Conservation (phyloP, 176 grass and related monocot species). For the Juncus effusus region DNA sequence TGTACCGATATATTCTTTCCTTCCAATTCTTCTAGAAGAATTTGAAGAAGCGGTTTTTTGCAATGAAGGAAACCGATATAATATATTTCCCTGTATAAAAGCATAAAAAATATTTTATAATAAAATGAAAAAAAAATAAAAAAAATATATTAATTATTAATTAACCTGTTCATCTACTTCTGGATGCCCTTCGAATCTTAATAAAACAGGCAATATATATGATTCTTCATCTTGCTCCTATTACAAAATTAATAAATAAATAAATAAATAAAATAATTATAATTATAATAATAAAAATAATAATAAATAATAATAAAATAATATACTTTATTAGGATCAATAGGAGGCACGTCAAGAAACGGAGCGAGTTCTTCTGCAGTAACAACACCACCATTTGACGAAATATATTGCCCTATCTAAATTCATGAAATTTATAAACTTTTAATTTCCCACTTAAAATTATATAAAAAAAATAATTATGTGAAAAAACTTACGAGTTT, state of each 20-base stretch:
- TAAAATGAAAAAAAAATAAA: too few relatives aligned
- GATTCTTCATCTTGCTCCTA: constrained; percentile 85
- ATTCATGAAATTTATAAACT: constrained; percentile 23
- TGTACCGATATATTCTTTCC: constrained; percentile 78
- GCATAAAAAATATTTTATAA: neutral
- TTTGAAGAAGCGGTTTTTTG: constrained; percentile 72
- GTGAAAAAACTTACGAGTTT: constrained; percentile 59
- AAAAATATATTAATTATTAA: constrained; percentile 5
- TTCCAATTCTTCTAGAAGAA: constrained; percentile 53
- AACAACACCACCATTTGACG: constrained; percentile 92
- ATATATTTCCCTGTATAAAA: constrained; percentile 71
- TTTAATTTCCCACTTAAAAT: constrained; percentile 13
- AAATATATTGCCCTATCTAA: constrained; percentile 96
- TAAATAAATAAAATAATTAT: constrained; percentile 19
- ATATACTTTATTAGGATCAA: constrained; percentile 68
- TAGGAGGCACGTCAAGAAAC: constrained; percentile 68
- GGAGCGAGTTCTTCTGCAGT: constrained; percentile 94
- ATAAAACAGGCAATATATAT: constrained; percentile 82
- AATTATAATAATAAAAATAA: neutral
- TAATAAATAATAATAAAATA: constrained; percentile 16
- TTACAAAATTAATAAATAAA: constrained; percentile 31
- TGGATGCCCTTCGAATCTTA: constrained; percentile 87
- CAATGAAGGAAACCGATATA: constrained; percentile 87
- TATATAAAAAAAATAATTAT: constrained; percentile 15
- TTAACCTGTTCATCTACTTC: constrained; percentile 88